Evolutionary conservation across 495 filamentous ascomycete species (phyloP).

Genomic region (Opeltia flavorubescens): DNA sequence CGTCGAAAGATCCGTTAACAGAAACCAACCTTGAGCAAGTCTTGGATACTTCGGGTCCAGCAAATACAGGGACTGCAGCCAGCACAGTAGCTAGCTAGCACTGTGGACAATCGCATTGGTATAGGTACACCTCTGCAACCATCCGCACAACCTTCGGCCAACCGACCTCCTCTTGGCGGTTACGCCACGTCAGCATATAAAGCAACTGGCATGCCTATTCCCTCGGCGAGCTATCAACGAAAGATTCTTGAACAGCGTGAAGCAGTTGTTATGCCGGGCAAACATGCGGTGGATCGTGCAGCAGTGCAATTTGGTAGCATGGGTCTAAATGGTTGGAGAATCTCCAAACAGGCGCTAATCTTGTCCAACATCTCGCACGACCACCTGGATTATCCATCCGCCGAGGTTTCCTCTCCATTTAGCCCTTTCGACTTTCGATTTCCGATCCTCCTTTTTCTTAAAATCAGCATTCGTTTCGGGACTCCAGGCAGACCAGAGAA

Average conservation of each 20-base stretch:
- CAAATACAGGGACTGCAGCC: conserved; percentile 65
- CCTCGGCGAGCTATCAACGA: conserved; percentile 64
- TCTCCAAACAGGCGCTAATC: too few species aligned
- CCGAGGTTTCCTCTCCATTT: too few species aligned
- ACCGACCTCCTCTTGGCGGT: conserved; percentile 47
- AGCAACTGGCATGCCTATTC: conserved; percentile 41
- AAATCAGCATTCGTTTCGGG: too few species aligned
- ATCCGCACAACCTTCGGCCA: conserved; percentile 40
- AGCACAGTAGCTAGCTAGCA: conserved; percentile 82
- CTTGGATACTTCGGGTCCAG: conserved; percentile 62
- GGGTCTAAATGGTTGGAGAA: conserved; percentile 76
- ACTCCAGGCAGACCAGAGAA: too few species aligned
- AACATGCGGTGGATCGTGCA: conserved; percentile 83
- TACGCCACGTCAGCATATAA: conserved; percentile 65
- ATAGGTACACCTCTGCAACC: conserved; percentile 45
- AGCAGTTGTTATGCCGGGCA: conserved; percentile 96
- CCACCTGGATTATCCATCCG: too few species aligned
- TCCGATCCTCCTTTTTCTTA: too few species aligned
- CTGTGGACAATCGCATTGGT: conserved; percentile 48
- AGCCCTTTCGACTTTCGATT: too few species aligned
- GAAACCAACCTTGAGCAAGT: conserved; percentile 84
- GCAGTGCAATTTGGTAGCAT: conserved; percentile 97
- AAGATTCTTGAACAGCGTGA: conserved; percentile 88
- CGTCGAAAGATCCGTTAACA: conserved; percentile 75
- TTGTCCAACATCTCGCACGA: too few species aligned